Evolutionary conservation across 495 filamentous ascomycete species (phyloP).

Genomic region (Neurospora sp.): DNA sequence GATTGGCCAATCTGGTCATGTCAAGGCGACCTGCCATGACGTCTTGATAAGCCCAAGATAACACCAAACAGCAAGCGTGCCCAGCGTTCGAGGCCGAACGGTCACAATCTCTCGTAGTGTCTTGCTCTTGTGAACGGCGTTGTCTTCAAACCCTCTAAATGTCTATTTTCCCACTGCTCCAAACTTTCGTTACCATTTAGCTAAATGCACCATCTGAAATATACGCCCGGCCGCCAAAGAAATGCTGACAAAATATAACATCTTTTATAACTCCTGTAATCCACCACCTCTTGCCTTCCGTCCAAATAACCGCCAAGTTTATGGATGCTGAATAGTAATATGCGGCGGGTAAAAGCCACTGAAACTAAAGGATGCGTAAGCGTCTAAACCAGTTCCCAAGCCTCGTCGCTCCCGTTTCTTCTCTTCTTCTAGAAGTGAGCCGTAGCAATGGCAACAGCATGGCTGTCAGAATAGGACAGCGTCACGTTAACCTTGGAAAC

Average conservation of each 20-base stretch:
- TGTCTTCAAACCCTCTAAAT: not conserved
- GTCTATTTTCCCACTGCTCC: not conserved
- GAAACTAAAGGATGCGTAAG: not conserved
- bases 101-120: not conserved
- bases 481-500: slow-evolving; percentile 82
- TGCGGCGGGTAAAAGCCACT: not conserved
- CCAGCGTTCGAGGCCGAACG: not conserved
- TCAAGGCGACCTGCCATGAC: not conserved
- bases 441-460: slow-evolving; percentile 81
- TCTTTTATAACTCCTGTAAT: not conserved
- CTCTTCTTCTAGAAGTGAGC: slow-evolving; percentile 18
- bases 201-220: not conserved
- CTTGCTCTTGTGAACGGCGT: not conserved
- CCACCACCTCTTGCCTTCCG: not conserved
- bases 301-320: not conserved
- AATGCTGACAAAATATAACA: not conserved
- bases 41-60: not conserved
- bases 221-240: not conserved
- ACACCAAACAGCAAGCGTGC: not conserved
- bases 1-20: not conserved
- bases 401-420: not conserved
- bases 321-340: not conserved
- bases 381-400: not conserved
- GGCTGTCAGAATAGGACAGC: slow-evolving; percentile 86
- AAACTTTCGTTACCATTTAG: not conserved